Evolutionary conservation across 306 rosid species (phyloP).

Genomic region (Senna siamea): DNA sequence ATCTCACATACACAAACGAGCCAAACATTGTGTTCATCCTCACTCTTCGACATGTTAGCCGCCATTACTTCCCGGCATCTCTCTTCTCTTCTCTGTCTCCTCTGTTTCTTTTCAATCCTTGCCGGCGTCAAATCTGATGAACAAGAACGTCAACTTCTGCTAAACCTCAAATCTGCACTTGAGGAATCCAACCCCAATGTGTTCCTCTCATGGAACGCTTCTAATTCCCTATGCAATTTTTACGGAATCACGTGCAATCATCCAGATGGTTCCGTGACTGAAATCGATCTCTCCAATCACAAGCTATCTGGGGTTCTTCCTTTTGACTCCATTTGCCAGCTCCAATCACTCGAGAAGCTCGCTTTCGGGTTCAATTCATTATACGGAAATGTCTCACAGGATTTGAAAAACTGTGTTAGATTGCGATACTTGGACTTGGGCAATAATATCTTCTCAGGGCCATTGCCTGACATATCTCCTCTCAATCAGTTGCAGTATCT

Average conservation of each 20-base stretch:
- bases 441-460: conserved; percentile 60
- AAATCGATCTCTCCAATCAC: conserved; percentile 58
- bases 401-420: conserved; percentile 60
- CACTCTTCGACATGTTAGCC: conserved; percentile 50
- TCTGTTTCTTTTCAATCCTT: conserved; percentile 44
- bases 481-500: conserved; percentile 54
- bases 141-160: conserved; percentile 47
- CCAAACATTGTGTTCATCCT: neutral
- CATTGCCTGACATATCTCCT: conserved; percentile 67
- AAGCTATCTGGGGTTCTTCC: conserved; percentile 64
- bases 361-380: conserved; percentile 63
- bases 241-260: conserved; percentile 61
- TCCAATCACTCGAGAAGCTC: conserved; percentile 59
- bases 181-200: conserved; percentile 19
- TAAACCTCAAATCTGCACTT: conserved; percentile 58
- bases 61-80: conserved; percentile 14
- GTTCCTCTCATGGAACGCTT: conserved; percentile 55
- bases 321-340: conserved; percentile 65
- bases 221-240: conserved; percentile 49
- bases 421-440: conserved; percentile 73
- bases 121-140: conserved; percentile 48
- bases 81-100: conserved; percentile 28
- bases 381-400: conserved; percentile 46
- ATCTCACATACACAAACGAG: neutral
- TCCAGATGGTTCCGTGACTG: conserved; percentile 41